phyloP scores from a whole-genome alignment of 2,329 filamentous ascomycete genomes.

The Colletotrichum sp. region DNA sequence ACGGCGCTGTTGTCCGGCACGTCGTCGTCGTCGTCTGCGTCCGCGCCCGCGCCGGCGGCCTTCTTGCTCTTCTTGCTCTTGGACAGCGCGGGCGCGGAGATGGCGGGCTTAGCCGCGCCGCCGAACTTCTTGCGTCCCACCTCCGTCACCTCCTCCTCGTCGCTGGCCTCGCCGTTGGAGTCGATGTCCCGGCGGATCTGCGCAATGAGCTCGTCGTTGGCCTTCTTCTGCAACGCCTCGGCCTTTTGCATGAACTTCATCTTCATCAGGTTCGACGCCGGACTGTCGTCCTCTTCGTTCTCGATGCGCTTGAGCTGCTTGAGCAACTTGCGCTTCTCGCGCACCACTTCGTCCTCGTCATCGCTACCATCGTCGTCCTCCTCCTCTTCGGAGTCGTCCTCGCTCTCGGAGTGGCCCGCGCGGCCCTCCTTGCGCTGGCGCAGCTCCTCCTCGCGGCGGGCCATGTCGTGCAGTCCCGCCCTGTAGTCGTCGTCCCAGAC shows the following conservation, averaged over 20 bases:
- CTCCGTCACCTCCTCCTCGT: slow-evolving; percentile 58
- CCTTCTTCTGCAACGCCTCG: slow-evolving; percentile 76
- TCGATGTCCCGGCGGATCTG: slow-evolving; percentile 76
- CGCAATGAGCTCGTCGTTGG: slow-evolving; percentile 78
- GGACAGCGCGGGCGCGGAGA: slow-evolving; percentile 31
- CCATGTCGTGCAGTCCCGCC: slow-evolving; percentile 79
- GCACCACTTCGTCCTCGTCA: slow-evolving; percentile 45
- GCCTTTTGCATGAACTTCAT: slow-evolving; percentile 97
- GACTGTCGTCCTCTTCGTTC: slow-evolving; percentile 51
- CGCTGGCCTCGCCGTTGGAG: slow-evolving; percentile 58
- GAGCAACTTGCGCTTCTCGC: slow-evolving; percentile 44
- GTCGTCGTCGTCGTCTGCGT: slow-evolving; percentile 30
- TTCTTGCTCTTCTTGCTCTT: slow-evolving; percentile 30
- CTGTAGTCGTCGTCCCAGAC: slow-evolving; percentile 91
- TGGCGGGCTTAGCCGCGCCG: slow-evolving; percentile 38
- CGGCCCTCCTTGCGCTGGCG: slow-evolving; percentile 80
- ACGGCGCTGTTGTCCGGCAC: slow-evolving; percentile 25
- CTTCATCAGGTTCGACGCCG: slow-evolving; percentile 71
- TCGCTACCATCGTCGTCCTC: slow-evolving; percentile 62
- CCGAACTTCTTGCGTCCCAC: slow-evolving; percentile 77
- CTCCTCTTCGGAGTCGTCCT: slow-evolving; percentile 60
- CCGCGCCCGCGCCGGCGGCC: slow-evolving; percentile 23
- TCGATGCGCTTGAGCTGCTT: slow-evolving; percentile 50
- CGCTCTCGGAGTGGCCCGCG: slow-evolving; percentile 44
- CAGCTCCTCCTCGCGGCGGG: slow-evolving; percentile 81